Evolutionary conservation across 441 rosid genomes (phyloP).

Genomic region (Eruca vesicaria): DNA sequence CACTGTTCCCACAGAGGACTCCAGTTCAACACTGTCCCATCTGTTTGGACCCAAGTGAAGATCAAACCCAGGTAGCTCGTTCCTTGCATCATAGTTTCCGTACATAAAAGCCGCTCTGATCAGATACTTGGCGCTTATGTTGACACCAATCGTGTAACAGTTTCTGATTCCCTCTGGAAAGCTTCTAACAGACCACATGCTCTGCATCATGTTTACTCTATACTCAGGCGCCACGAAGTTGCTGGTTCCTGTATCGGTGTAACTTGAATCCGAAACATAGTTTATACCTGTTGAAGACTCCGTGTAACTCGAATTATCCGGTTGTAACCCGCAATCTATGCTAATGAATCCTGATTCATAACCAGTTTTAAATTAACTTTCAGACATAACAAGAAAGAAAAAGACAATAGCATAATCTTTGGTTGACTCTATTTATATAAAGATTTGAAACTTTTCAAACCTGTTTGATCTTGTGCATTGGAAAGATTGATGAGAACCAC

Average conservation of each 20-base stretch:
- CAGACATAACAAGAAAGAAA: background rate
- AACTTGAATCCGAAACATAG: conserved; percentile 32
- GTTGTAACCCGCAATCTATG: conserved; percentile 35
- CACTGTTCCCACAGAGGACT: background rate
- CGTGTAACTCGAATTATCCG: conserved; percentile 26
- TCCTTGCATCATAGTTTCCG: conserved; percentile 41
- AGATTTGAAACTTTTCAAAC: background rate
- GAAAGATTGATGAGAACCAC: conserved; percentile 20
- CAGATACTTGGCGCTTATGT: conserved; percentile 29
- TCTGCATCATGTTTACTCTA: conserved; percentile 24
- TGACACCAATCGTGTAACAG: conserved; percentile 38
- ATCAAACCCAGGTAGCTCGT: conserved; percentile 35
- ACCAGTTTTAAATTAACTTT: background rate
- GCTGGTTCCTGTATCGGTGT: conserved; percentile 23
- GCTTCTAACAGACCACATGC: conserved; percentile 40
- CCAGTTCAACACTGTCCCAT: conserved; percentile 43
- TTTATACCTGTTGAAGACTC: conserved; percentile 17
- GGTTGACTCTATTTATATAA: conserved; percentile 13
- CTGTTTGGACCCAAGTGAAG: conserved; percentile 40
- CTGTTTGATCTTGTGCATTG: conserved; percentile 32
- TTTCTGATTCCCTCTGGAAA: conserved; percentile 44
- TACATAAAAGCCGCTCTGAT: conserved; percentile 42
- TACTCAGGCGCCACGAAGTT: conserved; percentile 14
- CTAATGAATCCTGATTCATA: conserved; percentile 34
- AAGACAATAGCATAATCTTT: background rate